Base-by-base conservation (phyloP, 495 filamentous ascomycete species). In the Parathielavia hyrcaniae region DNA sequence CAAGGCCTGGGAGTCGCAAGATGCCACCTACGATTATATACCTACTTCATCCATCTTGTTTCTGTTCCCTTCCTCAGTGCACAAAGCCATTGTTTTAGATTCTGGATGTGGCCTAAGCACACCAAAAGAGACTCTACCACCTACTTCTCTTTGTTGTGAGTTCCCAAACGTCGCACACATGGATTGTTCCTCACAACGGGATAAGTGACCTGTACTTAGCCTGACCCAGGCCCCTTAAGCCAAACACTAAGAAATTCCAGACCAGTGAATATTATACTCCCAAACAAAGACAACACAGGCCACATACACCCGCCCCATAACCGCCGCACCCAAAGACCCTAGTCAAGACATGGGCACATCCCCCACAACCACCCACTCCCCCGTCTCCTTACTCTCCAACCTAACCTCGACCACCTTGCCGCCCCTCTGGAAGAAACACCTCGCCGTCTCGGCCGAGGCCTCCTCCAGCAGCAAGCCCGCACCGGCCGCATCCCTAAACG, bases 391-490 rank as follows among this genome's bases (percentile, higher is more conserved):
- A 32, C 43, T 44, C 9, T 49, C 36, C n/a, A 61, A 16, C 53
- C 22, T 53, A 0, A 48, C 64, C 58, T 61, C 61, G 12, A 56
- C 39, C 34, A 61, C 16, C 35, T 19, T 10, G 7, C 64, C 64
- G 0, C 58, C 55, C 22, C 48, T 50, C 51, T 63, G 57, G 39
- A 66, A 66, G 14, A 47, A 66, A 13, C 64, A 66, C 50, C 58
- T 19, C 17, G 22, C 43, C 19, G 38, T 36, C 1, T 43, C 60
- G 0, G 23, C 26, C 30, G 60, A 57, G 1, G 40, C 38, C 26
- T 30, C 30, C 38, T 58, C 53, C 10, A 66, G 55, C 19, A 17
- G 11, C 38, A 55, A 16, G 5, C 4, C 20, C 8, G 2, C 5
- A 4, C 14, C 12, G 0, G 34, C 43, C 4, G 38, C 50, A 16